Base-by-base conservation (phyloP, 2,329 filamentous ascomycete genomes). In the Talaromyces amestolkiae region DNA sequence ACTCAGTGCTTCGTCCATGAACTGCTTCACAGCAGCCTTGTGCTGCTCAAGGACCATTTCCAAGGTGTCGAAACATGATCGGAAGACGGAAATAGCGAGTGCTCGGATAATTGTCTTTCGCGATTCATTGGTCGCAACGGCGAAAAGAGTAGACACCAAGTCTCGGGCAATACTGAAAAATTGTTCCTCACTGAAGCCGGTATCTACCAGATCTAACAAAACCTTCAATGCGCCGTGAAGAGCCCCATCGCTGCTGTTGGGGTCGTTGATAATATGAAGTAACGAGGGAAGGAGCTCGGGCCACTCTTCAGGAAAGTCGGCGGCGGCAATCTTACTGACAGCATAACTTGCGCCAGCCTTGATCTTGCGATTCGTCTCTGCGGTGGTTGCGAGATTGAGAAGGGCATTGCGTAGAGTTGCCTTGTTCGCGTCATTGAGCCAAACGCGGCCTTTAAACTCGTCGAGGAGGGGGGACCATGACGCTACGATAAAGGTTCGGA, bases 31-130 rank as follows among this genome's bases (percentile, higher is more conserved):
- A 64, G 91, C 91, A 65, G 86, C 85, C 73, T 91, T 91, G 79
- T 98, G 91, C 71, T 96, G 92, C 70, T 97, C 93, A 83, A 97
- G 91, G 70, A 98, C 91, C 87, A 97, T 96, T 79, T 98, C 93
- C 81, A 99, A 87, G 65, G 95, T 91, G 75, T 98, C 93, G 76
- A 99, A 96, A 79, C 92, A 97, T 58, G 88, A 88, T 65, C 92
- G 87, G 83, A 98, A 97, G 65, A 97, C 91, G 47, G 91, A 92
- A 49, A 98, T 90, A 45, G 95, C 91, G 70, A 98, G 83, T 35
- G 93, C 92, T 67, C 95, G 87, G 66, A 97, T 83, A 66, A 87
- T 87, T 10, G 90, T 85, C 74, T 91, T 93, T 71, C 91, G 87
- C 67, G 84, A 84, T 66, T 90, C 86, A 75, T 91, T 91, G 65